Percentiles rank a stretch among this genome's conserved stretches.
Conservation (phyloP, 495 filamentous ascomycete species). For the Penicillium diatomitis region DNA sequence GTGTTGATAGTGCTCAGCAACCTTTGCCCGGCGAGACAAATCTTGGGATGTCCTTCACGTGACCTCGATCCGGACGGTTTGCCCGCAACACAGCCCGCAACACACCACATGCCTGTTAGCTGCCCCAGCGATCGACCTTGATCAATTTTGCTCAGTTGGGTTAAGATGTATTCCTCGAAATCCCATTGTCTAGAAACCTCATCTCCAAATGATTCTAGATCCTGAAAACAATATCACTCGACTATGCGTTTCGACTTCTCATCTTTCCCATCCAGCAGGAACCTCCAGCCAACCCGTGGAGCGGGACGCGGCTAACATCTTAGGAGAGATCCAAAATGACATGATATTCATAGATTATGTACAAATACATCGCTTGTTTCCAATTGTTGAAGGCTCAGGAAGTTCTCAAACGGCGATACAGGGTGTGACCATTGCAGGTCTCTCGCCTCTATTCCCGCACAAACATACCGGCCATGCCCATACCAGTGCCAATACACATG, state of each 20-base stretch:
- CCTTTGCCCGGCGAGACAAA: conserved; percentile 19
- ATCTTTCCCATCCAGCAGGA: too few relatives aligned
- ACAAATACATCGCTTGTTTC: conserved; percentile 24
- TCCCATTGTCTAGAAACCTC: too few relatives aligned
- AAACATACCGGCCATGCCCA: conserved; percentile 84
- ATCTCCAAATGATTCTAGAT: too few relatives aligned
- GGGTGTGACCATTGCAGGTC: too few relatives aligned
- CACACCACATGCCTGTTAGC: not conserved
- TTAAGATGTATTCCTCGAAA: too few relatives aligned
- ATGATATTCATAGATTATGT: conserved; percentile 18
- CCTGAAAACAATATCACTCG: too few relatives aligned
- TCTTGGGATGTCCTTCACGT: conserved; percentile 18
- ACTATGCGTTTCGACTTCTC: too few relatives aligned
- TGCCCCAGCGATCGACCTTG: not conserved
- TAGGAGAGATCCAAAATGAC: not conserved
- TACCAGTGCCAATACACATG: conserved; percentile 90
- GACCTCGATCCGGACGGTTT: not conserved
- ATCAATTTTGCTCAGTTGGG: too few relatives aligned
- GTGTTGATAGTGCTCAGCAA: conserved; percentile 5
- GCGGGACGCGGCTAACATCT: not conserved
- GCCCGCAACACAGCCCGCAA: not conserved
- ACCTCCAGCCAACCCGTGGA: not conserved
- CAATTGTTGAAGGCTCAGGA: conserved; percentile 10
- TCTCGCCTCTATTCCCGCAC: conserved; percentile 55
- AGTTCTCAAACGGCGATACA: too few relatives aligned